A percentile compares a stretch with the other conserved stretches of the same genome.
These are phyloP conservation scores for Lavandula angustifolia DNA, from an alignment of 257 asterid genomes.

Conservation along the genomic window DNA sequence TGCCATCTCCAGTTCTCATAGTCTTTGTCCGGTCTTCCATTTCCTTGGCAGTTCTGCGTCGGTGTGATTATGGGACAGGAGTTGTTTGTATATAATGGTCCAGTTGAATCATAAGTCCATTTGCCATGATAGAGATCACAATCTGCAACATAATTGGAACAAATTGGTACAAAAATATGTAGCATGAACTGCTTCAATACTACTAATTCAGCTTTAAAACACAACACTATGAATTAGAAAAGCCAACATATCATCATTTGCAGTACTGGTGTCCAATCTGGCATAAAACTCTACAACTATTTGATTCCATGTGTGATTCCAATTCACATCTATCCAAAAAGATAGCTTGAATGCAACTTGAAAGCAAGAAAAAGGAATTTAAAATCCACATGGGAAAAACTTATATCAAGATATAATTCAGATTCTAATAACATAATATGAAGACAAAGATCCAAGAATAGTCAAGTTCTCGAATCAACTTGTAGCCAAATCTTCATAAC, in stretches of 20 bases:
- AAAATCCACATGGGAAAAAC: neutral
- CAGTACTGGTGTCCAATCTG: too few relatives aligned
- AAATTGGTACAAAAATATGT: conserved; percentile 7
- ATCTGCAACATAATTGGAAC: conserved; percentile 50
- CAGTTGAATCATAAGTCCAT: conserved; percentile 71
- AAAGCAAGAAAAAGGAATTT: neutral
- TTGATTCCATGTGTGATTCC: conserved; percentile 3
- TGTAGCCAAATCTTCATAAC: neutral
- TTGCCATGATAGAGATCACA: conserved; percentile 81
- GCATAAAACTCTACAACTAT: conserved; percentile 2
- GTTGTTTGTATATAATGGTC: conserved; percentile 75
- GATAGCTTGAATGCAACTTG: conserved; percentile 1
- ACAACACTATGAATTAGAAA: conserved; percentile 10
- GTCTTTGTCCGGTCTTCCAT: conserved; percentile 93
- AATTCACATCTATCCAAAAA: neutral
- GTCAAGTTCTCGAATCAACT: neutral
- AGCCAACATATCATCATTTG: conserved; percentile 10
- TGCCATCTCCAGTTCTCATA: conserved; percentile 96
- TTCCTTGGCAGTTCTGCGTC: conserved; percentile 95
- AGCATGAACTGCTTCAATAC: conserved; percentile 15
- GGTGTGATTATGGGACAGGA: conserved; percentile 86
- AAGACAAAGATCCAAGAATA: neutral
- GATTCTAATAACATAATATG: neutral
- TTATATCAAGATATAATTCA: neutral
- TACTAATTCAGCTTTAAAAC: neutral